Conservation (phyloP, 2,329 filamentous ascomycete genomes). For the Tolypocladium tundrense region DNA sequence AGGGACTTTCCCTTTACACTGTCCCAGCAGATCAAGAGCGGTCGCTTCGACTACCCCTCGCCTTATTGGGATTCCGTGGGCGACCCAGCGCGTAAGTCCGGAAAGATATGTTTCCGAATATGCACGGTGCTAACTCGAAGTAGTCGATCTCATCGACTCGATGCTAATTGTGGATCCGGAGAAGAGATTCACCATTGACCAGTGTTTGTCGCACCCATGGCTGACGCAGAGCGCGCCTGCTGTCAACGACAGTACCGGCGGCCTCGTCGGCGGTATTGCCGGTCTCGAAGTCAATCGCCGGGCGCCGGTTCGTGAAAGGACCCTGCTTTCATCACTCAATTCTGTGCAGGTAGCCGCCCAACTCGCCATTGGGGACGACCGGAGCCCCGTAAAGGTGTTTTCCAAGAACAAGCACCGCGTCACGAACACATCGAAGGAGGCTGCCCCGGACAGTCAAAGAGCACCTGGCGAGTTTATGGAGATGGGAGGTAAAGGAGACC, state of each 20-base stretch:
- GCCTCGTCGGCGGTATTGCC: constrained; percentile 76
- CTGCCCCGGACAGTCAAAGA: constrained; percentile 55
- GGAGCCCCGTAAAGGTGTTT: constrained; percentile 61
- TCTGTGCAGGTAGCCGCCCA: constrained; percentile 47
- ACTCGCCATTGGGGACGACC: constrained; percentile 45
- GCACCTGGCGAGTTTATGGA: constrained; percentile 69
- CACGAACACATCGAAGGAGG: constrained; percentile 41
- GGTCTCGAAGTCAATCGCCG: constrained; percentile 75
- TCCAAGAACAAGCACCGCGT: constrained; percentile 51
- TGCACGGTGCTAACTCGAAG: neutral
- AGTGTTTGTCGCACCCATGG: constrained; percentile 90
- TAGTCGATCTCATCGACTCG: constrained; percentile 76
- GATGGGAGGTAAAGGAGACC: constrained; percentile 79
- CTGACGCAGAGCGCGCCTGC: constrained; percentile 52
- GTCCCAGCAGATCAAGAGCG: constrained; percentile 81
- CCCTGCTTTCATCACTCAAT: constrained; percentile 73
- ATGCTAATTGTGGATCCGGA: constrained; percentile 89
- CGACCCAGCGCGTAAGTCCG: constrained; percentile 55
- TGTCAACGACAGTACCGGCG: constrained; percentile 80
- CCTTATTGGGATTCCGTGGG: constrained; percentile 68
- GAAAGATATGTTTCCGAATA: neutral
- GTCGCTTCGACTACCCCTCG: constrained; percentile 86
- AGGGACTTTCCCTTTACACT: constrained; percentile 75
- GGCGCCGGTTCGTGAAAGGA: constrained; percentile 72
- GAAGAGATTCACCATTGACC: constrained; percentile 75